Evolutionary conservation across 331 rosid species (phyloP).

Genomic region (Dryas integrifolia): DNA sequence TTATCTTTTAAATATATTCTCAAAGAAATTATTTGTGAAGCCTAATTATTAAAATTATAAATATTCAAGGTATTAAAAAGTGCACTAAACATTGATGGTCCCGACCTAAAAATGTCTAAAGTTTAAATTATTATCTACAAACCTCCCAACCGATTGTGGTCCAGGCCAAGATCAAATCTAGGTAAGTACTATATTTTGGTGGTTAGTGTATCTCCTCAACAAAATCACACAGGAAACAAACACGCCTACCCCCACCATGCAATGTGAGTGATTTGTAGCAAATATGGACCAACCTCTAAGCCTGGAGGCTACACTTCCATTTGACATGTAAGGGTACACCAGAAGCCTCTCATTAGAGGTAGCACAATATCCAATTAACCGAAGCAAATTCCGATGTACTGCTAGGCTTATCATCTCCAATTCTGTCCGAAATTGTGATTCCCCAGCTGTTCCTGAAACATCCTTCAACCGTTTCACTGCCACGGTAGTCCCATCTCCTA

Average conservation of each 20-base stretch:
- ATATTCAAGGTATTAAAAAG: not conserved
- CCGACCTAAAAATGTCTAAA: not conserved
- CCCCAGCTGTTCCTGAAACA: conserved; percentile 82
- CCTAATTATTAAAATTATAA: not conserved
- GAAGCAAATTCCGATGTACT: conserved; percentile 84
- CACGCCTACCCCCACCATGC: not conserved
- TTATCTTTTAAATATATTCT: not conserved
- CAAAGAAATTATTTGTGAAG: not conserved
- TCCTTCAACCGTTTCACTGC: conserved; percentile 97
- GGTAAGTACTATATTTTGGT: not conserved
- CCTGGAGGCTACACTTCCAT: conserved; percentile 93
- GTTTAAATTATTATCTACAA: not conserved
- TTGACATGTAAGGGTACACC: conserved; percentile 92
- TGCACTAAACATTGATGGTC: not conserved
- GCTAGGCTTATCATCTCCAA: conserved; percentile 98
- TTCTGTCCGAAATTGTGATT: conserved; percentile 86
- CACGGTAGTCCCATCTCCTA: conserved; percentile 72
- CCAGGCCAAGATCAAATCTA: not conserved
- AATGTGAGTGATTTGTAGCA: not conserved
- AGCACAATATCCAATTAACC: conserved; percentile 83
- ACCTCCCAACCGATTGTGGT: not conserved
- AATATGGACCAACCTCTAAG: conserved; percentile 63
- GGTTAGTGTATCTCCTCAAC: not conserved
- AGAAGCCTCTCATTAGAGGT: conserved; percentile 73
- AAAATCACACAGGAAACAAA: not conserved